Conservation (phyloP, 2,329 filamentous ascomycete genomes). For the Colletotrichum sp. region DNA sequence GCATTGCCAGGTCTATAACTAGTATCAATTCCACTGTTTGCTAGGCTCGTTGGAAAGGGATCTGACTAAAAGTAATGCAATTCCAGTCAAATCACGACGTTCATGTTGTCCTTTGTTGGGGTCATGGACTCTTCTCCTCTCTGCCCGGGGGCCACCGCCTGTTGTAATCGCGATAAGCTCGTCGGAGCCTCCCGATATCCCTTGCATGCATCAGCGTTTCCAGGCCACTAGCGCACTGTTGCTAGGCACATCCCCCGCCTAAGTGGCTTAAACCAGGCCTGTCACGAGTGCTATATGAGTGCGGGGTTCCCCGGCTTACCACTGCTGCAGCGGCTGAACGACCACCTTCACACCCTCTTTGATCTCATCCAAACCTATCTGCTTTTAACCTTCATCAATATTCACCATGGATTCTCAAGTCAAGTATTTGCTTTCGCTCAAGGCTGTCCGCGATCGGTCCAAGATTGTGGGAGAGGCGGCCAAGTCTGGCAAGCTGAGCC, state of each 20-base stretch:
- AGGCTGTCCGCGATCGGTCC: conserved; percentile 39
- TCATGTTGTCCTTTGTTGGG: background rate
- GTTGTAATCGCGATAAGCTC: background rate
- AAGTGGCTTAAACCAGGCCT: background rate
- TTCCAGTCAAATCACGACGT: background rate
- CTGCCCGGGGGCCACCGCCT: background rate
- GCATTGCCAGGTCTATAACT: background rate
- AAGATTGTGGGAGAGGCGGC: conserved; percentile 37
- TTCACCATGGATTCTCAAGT: conserved; percentile 20
- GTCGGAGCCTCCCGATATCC: background rate
- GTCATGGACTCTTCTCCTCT: background rate
- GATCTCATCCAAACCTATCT: background rate
- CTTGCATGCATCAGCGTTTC: background rate
- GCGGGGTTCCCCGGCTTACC: background rate
- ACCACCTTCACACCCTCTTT: background rate
- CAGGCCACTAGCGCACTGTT: background rate
- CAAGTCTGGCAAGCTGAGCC: conserved; percentile 38
- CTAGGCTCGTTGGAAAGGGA: background rate
- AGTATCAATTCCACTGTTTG: background rate
- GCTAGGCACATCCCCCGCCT: background rate
- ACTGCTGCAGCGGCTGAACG: background rate
- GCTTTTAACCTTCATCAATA: background rate
- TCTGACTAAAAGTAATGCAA: background rate
- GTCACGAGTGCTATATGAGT: background rate
- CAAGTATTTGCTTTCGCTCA: conserved; percentile 38